Base-by-base conservation (phyloP, 345 rosid species). In the Erucastrum elatum region DNA sequence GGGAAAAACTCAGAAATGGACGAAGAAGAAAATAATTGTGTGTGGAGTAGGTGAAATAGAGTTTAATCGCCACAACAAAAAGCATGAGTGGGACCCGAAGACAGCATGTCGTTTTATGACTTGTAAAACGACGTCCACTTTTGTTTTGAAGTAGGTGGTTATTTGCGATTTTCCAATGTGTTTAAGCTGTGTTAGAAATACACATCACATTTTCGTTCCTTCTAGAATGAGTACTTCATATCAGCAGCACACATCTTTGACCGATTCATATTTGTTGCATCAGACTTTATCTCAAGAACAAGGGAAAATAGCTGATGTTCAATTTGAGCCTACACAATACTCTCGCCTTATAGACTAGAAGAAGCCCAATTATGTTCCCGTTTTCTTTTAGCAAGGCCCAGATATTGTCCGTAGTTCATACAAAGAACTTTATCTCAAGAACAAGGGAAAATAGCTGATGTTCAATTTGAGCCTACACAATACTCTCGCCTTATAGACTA, bases 91-190 rank as follows among this genome's bases (percentile, higher is more conserved):
- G 79, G 83, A 69, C 79, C 79, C 56, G 37, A 55, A 80, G 79
- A 80, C 79, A 64, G 26, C 62, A 30, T 80, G 83, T 80, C 83
- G 68, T 80, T 80, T 80, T 37, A 53, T 39, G 56, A 74, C 16
- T 15, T 10, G n/a, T 68, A 80, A 69, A 80, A 80, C 67, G 75
- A 79, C 82, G 34, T 27, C 60, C 75, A 74, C 51, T 74, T 74
- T 35, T 67, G 15, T 64, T 51, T 64, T 9, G 71, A n/a, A 69
- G 72, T 75, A 39, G 75, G 75, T 21, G 75, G 79, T 74, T 70
- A 70, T 80, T 64, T 37, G 55, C 62, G 46, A 55, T 27, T 62
- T 74, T 53, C 62, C 64, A 64, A 72, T 68, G 69, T 66, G 68
- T 53, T 49, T 10, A 35, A 34, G 41, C 63, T 27, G 25, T 37